A percentile compares a stretch with the other conserved stretches of the same genome.
Evolutionary conservation across 2,329 filamentous ascomycete species (phyloP).

Genomic region (Penicillium olsonii): DNA sequence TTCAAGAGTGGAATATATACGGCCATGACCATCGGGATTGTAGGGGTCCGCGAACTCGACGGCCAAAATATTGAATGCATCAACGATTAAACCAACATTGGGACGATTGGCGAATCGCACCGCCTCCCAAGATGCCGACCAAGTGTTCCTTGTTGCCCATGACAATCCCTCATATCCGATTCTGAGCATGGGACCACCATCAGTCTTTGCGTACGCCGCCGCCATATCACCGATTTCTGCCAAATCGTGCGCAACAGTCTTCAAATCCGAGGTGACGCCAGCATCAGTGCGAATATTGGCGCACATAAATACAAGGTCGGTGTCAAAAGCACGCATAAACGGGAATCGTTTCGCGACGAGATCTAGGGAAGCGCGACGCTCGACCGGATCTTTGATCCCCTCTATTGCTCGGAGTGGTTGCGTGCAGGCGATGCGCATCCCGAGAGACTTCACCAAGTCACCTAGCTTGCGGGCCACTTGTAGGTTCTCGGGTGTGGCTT

Average conservation of each 20-base stretch:
- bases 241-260: conserved; percentile 32
- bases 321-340: conserved; percentile 39
- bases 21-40: conserved; percentile 31
- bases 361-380: conserved; percentile 27
- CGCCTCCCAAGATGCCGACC: conserved; percentile 35
- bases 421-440: conserved; percentile 36
- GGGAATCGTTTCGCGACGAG: conserved; percentile 36
- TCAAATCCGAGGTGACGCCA: conserved; percentile 34
- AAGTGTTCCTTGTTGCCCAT: conserved; percentile 36
- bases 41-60: conserved; percentile 37
- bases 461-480: conserved; percentile 30
- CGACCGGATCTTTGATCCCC: conserved; percentile 30
- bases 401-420: conserved; percentile 36
- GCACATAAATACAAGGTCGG: conserved; percentile 39
- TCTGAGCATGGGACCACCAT: conserved; percentile 31
- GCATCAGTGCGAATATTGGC: conserved; percentile 33
- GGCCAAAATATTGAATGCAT: conserved; percentile 36
- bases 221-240: conserved; percentile 37
- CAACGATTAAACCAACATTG: conserved; percentile 36
- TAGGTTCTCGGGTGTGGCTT: conserved; percentile 29
- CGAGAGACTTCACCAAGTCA: conserved; percentile 30
- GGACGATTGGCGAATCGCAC: conserved; percentile 34
- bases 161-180: conserved; percentile 38
- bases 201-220: conserved; percentile 24
- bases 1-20: conserved; percentile 27